These are phyloP conservation scores for Diaporthe sp. DNA, from an alignment of 2,329 filamentous ascomycete genomes.

Conservation along the genomic window DNA sequence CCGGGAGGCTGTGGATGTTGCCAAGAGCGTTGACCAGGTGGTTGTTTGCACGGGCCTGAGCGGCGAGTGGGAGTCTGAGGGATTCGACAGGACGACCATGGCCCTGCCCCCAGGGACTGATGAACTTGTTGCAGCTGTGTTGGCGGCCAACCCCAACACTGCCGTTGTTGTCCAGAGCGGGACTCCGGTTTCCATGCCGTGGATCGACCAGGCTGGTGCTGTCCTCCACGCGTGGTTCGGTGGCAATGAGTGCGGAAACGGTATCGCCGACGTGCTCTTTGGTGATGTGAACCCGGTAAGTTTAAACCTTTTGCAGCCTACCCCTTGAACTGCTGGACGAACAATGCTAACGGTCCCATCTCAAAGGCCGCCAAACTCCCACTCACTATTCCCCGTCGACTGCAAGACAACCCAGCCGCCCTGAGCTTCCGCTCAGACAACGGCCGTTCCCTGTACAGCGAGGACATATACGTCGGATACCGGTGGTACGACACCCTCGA, in stretches of 20 bases:
- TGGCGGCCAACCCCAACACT: constrained; percentile 69
- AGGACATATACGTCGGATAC: constrained; percentile 87
- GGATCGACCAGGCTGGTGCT: constrained; percentile 57
- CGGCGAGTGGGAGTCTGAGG: constrained; percentile 55
- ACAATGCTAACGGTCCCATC: background rate
- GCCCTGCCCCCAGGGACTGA: constrained; percentile 47
- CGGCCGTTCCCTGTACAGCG: constrained; percentile 80
- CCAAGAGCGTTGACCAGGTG: constrained; percentile 70
- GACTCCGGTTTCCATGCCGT: constrained; percentile 70
- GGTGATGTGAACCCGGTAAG: constrained; percentile 61
- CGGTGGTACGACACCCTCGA: constrained; percentile 83
- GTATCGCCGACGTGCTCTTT: constrained; percentile 62
- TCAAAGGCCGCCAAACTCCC: constrained; percentile 77
- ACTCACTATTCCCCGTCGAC: constrained; percentile 76
- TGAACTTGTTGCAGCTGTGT: constrained; percentile 62
- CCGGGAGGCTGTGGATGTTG: constrained; percentile 63
- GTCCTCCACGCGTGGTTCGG: constrained; percentile 43
- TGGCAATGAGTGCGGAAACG: constrained; percentile 68
- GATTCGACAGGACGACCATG: constrained; percentile 46
- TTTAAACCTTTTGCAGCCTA: background rate
- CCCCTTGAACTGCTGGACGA: background rate
- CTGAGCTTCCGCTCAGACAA: constrained; percentile 81
- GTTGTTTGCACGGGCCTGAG: constrained; percentile 72
- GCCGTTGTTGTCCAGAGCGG: constrained; percentile 74
- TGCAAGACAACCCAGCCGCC: constrained; percentile 81